phyloP scores from a whole-genome alignment of 2,329 filamentous ascomycete genomes.

The Aphanocladium album region DNA sequence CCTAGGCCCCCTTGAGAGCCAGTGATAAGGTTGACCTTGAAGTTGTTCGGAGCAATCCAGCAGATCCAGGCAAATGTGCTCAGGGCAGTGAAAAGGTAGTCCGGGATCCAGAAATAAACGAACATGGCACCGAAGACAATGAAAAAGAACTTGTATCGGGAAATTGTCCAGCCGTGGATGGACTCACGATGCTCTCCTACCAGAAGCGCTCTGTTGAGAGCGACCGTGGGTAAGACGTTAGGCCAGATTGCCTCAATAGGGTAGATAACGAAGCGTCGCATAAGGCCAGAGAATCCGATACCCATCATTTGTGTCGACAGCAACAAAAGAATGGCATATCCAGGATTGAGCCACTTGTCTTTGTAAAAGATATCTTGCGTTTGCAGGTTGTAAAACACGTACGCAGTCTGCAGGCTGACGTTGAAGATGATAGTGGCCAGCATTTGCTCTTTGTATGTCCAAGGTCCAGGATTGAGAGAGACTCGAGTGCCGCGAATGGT shows the following conservation, averaged over 20 bases:
- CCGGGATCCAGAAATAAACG: slow-evolving; percentile 42
- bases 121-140: slow-evolving; percentile 33
- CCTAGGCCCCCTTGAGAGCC: neutral
- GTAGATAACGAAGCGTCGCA: slow-evolving; percentile 26
- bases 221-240: slow-evolving; percentile 23
- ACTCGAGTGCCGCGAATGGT: slow-evolving; percentile 12
- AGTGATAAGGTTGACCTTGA: slow-evolving; percentile 28
- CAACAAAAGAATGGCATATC: slow-evolving; percentile 29
- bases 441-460: slow-evolving; percentile 37
- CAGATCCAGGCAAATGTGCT: slow-evolving; percentile 42
- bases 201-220: slow-evolving; percentile 11
- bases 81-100: slow-evolving; percentile 37
- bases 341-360: slow-evolving; percentile 14
- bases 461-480: slow-evolving; percentile 35
- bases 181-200: slow-evolving; percentile 31
- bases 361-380: slow-evolving; percentile 24
- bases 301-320: slow-evolving; percentile 30
- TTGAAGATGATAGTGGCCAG: slow-evolving; percentile 34
- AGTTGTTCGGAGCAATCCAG: slow-evolving; percentile 39
- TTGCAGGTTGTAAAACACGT: slow-evolving; percentile 31
- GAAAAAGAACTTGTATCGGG: slow-evolving; percentile 37
- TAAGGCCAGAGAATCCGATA: slow-evolving; percentile 28
- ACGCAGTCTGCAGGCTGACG: slow-evolving; percentile 31
- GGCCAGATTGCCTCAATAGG: slow-evolving; percentile 10
- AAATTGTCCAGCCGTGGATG: slow-evolving; percentile 38